phyloP scores from a whole-genome alignment of 1,284 basidiomycete species.

The Ustilago bromivora region DNA sequence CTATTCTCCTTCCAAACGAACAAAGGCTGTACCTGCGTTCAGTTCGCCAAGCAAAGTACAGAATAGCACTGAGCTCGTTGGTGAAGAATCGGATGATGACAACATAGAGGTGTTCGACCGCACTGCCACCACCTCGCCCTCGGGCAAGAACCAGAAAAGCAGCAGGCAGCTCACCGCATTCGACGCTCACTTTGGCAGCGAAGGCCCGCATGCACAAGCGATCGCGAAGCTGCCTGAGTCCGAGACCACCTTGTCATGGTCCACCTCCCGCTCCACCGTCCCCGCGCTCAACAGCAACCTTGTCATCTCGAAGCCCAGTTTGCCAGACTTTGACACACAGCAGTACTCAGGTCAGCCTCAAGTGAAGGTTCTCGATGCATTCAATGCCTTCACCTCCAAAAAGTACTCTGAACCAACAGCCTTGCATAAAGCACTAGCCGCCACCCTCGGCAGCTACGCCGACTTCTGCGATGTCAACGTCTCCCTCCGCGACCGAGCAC shows the following conservation, averaged over 20 bases:
- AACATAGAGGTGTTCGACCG: constrained; percentile 17
- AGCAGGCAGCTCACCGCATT: constrained; percentile 47
- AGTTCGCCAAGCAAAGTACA: constrained; percentile 13
- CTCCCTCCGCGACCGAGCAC: constrained; percentile 32
- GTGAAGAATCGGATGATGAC: constrained; percentile 50
- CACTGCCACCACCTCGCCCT: not conserved
- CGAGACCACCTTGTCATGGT: constrained; percentile 32
- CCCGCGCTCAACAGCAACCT: constrained; percentile 32
- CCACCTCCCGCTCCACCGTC: constrained; percentile 29
- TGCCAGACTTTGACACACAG: constrained; percentile 26
- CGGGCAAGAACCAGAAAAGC: constrained; percentile 24
- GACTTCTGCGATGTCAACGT: constrained; percentile 60
- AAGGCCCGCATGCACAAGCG: constrained; percentile 49
- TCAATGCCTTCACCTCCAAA: constrained; percentile 33
- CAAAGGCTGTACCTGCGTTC: constrained; percentile 1
- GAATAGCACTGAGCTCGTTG: constrained; percentile 19
- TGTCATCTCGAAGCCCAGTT: constrained; percentile 25
- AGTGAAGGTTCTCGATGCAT: constrained; percentile 53
- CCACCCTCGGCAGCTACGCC: constrained; percentile 51
- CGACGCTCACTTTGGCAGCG: constrained; percentile 48
- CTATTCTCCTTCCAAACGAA: constrained; percentile 27
- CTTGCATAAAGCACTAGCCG: constrained; percentile 49
- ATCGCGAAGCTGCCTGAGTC: constrained; percentile 41
- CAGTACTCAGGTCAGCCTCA: constrained; percentile 48
- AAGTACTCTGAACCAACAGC: constrained; percentile 21